phyloP scores from a whole-genome alignment of 345 rosid species.

The Gynandropsis gynandra region DNA sequence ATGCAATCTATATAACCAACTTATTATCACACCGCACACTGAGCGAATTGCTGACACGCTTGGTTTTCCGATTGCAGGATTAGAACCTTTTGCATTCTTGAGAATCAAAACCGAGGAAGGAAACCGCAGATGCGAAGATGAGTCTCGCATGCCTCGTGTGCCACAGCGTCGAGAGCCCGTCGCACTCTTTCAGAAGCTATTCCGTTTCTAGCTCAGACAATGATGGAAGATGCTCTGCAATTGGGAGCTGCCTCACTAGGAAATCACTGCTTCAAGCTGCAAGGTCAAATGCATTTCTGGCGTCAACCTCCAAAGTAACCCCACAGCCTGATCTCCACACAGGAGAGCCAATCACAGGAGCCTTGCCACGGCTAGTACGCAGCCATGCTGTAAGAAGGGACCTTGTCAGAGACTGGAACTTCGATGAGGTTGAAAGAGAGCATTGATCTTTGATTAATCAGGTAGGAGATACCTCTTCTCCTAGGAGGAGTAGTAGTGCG shows the following conservation, averaged over 20 bases:
- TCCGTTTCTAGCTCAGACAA: slow-evolving; percentile 89
- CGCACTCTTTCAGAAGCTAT: slow-evolving; percentile 91
- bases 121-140: slow-evolving; percentile 29
- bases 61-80: slow-evolving; percentile 17
- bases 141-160: slow-evolving; percentile 90
- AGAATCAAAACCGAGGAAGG: neutral
- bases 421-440: slow-evolving; percentile 48
- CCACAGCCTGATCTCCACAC: slow-evolving; percentile 59
- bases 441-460: slow-evolving; percentile 1
- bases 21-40: neutral
- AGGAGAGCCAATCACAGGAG: slow-evolving; percentile 32
- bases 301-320: slow-evolving; percentile 75
- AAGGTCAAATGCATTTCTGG: slow-evolving; percentile 34
- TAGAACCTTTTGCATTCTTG: slow-evolving; percentile 3
- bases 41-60: neutral
- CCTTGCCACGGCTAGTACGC: slow-evolving; percentile 72
- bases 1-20: too few species aligned
- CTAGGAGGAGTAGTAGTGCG: slow-evolving; percentile 19
- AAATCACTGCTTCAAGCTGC: slow-evolving; percentile 57
- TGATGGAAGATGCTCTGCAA: slow-evolving; percentile 74
- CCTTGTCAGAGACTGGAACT: slow-evolving; percentile 94
- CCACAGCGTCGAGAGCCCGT: slow-evolving; percentile 85
- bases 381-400: slow-evolving; percentile 91
- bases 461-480: slow-evolving; percentile 1
- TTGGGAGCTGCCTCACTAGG: slow-evolving; percentile 66